A percentile compares a stretch with the other conserved stretches of the same genome.
Evolutionary conservation across 768 basidiomycete species (phyloP).

Genomic region (Agrocybe praecox): DNA sequence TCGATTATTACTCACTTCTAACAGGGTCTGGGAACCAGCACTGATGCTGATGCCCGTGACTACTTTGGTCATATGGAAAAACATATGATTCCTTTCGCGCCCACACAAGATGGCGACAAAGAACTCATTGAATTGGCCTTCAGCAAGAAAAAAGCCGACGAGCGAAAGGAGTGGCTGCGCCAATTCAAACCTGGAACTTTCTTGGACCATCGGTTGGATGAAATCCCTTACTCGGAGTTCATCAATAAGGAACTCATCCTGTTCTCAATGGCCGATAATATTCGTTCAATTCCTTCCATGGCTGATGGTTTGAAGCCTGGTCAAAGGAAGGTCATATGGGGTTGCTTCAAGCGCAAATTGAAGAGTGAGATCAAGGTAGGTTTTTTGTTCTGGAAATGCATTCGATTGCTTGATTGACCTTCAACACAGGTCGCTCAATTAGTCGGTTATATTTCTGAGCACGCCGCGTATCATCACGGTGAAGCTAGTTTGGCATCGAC

Average conservation of each 20-base stretch:
- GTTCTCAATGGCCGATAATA: slow-evolving; percentile 99
- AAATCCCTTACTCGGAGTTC: slow-evolving; percentile 90
- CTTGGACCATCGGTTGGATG: slow-evolving; percentile 84
- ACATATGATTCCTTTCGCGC: slow-evolving; percentile 92
- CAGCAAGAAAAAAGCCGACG: slow-evolving; percentile 99
- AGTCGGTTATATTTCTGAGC: slow-evolving; percentile 92
- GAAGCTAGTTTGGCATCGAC: slow-evolving; percentile 86
- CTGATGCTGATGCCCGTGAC: slow-evolving; percentile 83
- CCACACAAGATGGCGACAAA: slow-evolving; percentile 79
- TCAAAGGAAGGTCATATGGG: slow-evolving; percentile 96
- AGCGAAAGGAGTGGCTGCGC: slow-evolving; percentile 97
- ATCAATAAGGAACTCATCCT: slow-evolving; percentile 98
- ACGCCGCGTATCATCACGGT: slow-evolving; percentile 96
- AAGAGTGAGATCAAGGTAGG: slow-evolving; percentile 88
- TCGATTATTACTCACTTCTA: neutral
- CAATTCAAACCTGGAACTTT: slow-evolving; percentile 96
- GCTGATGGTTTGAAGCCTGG: slow-evolving; percentile 96
- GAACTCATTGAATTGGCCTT: slow-evolving; percentile 96
- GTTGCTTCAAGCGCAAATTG: slow-evolving; percentile 92
- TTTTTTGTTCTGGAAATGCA: neutral
- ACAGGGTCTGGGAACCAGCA: slow-evolving; percentile 96
- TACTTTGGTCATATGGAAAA: slow-evolving; percentile 93
- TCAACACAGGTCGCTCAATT: slow-evolving; percentile 81
- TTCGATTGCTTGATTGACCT: neutral
- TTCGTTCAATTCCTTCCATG: slow-evolving; percentile 95